A percentile compares a stretch with the other conserved stretches of the same genome.
phyloP scores from a whole-genome alignment of 1,284 basidiomycete species.

The Phellopilus nigrolimitatus region DNA sequence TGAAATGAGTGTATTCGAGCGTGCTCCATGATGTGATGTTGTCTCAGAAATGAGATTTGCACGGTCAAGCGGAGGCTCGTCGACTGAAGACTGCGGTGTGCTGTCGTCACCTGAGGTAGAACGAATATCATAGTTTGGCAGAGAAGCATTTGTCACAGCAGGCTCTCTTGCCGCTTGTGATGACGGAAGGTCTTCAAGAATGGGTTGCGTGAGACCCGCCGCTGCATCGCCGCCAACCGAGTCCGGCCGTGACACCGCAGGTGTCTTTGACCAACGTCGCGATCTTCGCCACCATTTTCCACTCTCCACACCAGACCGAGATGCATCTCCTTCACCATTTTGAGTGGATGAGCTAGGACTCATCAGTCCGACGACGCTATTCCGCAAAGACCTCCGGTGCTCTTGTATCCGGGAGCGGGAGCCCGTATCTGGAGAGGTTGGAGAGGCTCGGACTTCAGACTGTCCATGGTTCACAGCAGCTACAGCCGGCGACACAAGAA shows the following conservation, averaged over 20 bases:
- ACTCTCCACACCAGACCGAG: neutral
- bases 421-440: neutral
- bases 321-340: neutral
- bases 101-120: too few relatives aligned
- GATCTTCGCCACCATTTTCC: conserved; percentile 39
- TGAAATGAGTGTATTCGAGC: neutral
- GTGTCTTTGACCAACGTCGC: conserved; percentile 30
- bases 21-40: neutral
- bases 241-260: conserved; percentile 12
- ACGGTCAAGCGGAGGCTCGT: too few relatives aligned
- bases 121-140: too few relatives aligned
- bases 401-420: neutral
- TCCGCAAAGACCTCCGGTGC: conserved; percentile 10
- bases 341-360: neutral
- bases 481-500: neutral
- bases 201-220: conserved; percentile 16
- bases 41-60: conserved; percentile 1
- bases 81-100: too few relatives aligned
- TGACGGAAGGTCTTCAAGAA: too few relatives aligned
- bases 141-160: too few relatives aligned
- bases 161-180: too few relatives aligned
- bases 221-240: conserved; percentile 2
- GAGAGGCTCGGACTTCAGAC: too few relatives aligned
- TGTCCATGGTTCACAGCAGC: neutral
- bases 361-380: conserved; percentile 3